phyloP scores from a whole-genome alignment of 1,284 basidiomycete species.

The Flammula alnicola region DNA sequence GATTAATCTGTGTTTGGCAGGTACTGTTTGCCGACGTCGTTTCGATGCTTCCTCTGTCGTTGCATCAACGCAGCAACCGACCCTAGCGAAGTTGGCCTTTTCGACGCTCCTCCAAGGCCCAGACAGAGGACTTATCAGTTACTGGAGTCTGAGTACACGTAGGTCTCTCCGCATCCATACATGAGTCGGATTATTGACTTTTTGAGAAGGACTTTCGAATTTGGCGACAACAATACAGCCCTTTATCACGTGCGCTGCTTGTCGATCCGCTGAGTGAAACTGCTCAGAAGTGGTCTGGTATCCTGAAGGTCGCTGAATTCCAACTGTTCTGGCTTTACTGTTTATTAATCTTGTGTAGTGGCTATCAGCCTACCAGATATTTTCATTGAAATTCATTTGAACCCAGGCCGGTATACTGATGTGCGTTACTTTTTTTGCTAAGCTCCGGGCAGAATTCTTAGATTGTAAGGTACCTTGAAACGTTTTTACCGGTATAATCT shows the following conservation, averaged over 20 bases:
- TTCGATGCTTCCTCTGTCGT: conserved; percentile 73
- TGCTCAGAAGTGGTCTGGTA: conserved; percentile 84
- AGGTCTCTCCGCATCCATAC: conserved; percentile 27
- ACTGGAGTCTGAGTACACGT: conserved; percentile 71
- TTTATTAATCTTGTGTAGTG: conserved; percentile 43
- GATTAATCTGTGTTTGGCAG: conserved; percentile 36
- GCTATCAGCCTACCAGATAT: conserved; percentile 64
- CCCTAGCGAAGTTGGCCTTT: conserved; percentile 73
- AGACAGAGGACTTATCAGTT: conserved; percentile 61
- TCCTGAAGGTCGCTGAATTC: conserved; percentile 61
- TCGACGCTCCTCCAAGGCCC: conserved; percentile 63
- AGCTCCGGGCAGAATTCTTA: not conserved
- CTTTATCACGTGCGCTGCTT: conserved; percentile 77
- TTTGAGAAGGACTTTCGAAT: conserved; percentile 60
- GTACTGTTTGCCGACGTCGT: conserved; percentile 61
- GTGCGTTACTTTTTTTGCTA: conserved; percentile 42
- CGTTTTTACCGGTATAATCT: conserved; percentile 91
- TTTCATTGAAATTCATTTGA: conserved; percentile 76
- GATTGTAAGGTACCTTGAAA: conserved; percentile 80
- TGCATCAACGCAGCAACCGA: conserved; percentile 67
- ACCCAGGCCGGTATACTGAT: conserved; percentile 71
- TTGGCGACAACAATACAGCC: conserved; percentile 72
- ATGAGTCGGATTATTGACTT: not conserved
- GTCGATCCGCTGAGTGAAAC: conserved; percentile 86
- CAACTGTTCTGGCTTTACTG: not conserved